Conservation (phyloP, 2,329 filamentous ascomycete genomes). For the Trichothecium roseum region DNA sequence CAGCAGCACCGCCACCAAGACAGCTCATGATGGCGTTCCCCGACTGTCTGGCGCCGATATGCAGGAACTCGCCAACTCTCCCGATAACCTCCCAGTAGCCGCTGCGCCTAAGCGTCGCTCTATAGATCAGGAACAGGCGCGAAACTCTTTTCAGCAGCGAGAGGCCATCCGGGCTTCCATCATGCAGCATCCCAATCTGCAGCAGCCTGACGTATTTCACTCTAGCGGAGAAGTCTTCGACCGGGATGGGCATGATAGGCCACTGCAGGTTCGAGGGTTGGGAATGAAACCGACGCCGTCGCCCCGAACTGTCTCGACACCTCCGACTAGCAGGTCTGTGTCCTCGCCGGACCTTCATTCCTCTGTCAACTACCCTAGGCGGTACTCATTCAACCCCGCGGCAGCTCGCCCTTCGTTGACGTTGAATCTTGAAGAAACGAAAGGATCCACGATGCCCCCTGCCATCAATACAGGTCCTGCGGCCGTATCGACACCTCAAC, state of each 20-base stretch:
- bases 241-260: neutral
- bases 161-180: conserved; percentile 19
- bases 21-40: conserved; percentile 29
- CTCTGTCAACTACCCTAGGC: conserved; percentile 24
- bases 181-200: conserved; percentile 15
- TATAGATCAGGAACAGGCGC: conserved; percentile 26
- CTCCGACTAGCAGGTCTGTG: conserved; percentile 34
- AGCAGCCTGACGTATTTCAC: conserved; percentile 8
- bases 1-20: conserved; percentile 19
- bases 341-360: conserved; percentile 14
- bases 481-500: conserved; percentile 7
- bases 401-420: conserved; percentile 32
- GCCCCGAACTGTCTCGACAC: conserved; percentile 39
- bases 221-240: conserved; percentile 10
- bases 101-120: conserved; percentile 19
- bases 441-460: conserved; percentile 7
- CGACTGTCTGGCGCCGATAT: conserved; percentile 49
- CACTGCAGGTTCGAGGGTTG: conserved; percentile 8
- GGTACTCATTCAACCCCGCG: conserved; percentile 39
- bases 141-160: conserved; percentile 14
- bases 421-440: conserved; percentile 22
- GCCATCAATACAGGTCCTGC: conserved; percentile 14
- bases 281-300: conserved; percentile 22
- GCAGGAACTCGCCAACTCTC: conserved; percentile 44
- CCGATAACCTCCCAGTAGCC: conserved; percentile 48